phyloP scores from a whole-genome alignment of 1,139 yeast species.

The Schwanniomyces etchellsii region DNA sequence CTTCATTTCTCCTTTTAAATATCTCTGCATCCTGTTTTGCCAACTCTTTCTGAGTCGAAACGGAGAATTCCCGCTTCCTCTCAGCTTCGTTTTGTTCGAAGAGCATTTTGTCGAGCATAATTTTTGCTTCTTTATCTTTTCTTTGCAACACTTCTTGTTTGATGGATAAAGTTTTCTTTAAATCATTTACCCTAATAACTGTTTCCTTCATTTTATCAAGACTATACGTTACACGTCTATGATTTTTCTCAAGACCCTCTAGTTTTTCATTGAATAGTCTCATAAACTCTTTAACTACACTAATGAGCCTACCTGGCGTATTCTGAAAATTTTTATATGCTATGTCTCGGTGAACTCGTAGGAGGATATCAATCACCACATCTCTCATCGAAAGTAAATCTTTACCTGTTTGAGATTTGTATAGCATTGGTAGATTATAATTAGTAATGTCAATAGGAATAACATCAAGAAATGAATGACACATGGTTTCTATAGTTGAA shows the following conservation, averaged over 20 bases:
- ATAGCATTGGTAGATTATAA: constrained; percentile 25
- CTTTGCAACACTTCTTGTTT: constrained; percentile 45
- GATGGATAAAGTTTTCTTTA: constrained; percentile 48
- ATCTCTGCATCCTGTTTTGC: constrained; percentile 64
- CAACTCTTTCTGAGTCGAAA: constrained; percentile 68
- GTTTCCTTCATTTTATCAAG: constrained; percentile 74
- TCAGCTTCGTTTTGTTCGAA: constrained; percentile 90
- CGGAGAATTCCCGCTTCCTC: constrained; percentile 79
- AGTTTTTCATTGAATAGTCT: constrained; percentile 38
- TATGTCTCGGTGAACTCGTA: constrained; percentile 36
- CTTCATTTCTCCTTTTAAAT: constrained; percentile 47
- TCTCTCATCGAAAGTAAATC: constrained; percentile 33
- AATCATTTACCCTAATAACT: constrained; percentile 61
- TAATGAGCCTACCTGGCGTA: constrained; percentile 50
- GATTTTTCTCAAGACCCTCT: constrained; percentile 53
- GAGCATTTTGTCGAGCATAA: constrained; percentile 73
- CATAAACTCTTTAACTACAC: constrained; percentile 46
- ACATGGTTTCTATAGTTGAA: constrained; percentile 46
- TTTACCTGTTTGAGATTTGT: constrained; percentile 11
- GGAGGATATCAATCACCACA: constrained; percentile 41
- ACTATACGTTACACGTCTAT: constrained; percentile 70
- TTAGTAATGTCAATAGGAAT: constrained; percentile 51
- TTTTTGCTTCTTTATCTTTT: constrained; percentile 67
- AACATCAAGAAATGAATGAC: constrained; percentile 30
- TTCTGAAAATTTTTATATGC: constrained; percentile 7